Evolutionary conservation across 2,329 filamentous ascomycete species (phyloP), one percentile per base, ranked within the genome.

Genomic region (Clathrospora elynae): DNA sequence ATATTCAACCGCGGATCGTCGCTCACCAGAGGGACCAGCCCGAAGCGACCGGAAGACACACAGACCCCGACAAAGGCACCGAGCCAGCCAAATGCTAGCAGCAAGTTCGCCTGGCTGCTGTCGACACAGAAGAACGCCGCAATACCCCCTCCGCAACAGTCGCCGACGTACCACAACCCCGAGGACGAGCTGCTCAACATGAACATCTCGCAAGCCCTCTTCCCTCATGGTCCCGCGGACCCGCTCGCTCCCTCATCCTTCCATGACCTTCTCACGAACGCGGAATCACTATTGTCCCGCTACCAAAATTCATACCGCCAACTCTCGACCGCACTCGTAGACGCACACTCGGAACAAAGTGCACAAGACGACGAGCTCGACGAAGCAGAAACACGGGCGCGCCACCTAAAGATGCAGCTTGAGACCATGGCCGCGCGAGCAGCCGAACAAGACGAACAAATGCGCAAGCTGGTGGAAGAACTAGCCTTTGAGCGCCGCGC

Each of bases 351-450:
- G 3, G 80, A 83, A 53, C 77, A 81, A 46, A 77, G 75, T 36
- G 77, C 78, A 8, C 78, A 81, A 53, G 72, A 75, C n/a, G 82
- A 84, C 50, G 82, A 85, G 61, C 72, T 82, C 0, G 80, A 83
- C 47, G 82, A 84, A 54, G 76, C 80, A 10, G 75, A 81, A 22
- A 82, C 79, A 25, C 74, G 81, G 6, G 74, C 78, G 10, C 71
- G 75, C 24, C 78, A 83, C 53, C 67, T 84, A 38, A 84, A 83
- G 66, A 72, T 78, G 51, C 82, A 85, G 62, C 71, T 85, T 13
- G 78, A 83, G 59, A 79, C 78, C 24, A 79, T 84, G 74, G 78
- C 80, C 4, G 74, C 74, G 22, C 75, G 76, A 46, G 76, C 78
- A 2, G 66, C 73, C 11, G 77, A 82, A 55, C 80, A 83, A 57